Conservation (phyloP, 805 yeast species). For the Candida arabinofermentans region DNA sequence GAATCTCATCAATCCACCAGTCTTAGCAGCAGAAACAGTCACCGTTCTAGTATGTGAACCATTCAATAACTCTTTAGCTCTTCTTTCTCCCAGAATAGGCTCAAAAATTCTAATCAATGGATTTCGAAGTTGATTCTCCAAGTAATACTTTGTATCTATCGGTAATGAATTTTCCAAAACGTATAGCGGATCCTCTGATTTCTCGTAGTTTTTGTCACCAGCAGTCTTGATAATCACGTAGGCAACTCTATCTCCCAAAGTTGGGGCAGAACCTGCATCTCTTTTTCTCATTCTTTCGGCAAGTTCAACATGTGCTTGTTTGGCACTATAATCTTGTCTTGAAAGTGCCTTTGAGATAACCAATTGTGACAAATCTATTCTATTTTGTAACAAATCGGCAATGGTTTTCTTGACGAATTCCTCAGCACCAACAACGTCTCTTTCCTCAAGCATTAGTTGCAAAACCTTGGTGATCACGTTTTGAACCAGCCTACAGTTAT, state of each 20-base stretch:
- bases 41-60: conserved; percentile 85
- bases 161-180: conserved; percentile 91
- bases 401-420: conserved; percentile 81
- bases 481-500: conserved; percentile 91
- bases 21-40: conserved; percentile 65
- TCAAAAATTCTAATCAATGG: conserved; percentile 92
- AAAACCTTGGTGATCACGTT: conserved; percentile 90
- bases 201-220: conserved; percentile 85
- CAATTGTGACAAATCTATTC: conserved; percentile 87
- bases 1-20: conserved; percentile 85
- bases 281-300: conserved; percentile 95
- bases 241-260: conserved; percentile 96
- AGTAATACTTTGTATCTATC: conserved; percentile 89
- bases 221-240: conserved; percentile 86
- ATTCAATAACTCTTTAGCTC: conserved; percentile 73
- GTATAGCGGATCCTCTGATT: conserved; percentile 94
- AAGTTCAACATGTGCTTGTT: conserved; percentile 95
- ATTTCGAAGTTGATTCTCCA: conserved; percentile 87
- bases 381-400: conserved; percentile 84
- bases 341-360: conserved; percentile 93
- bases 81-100: conserved; percentile 85
- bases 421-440: conserved; percentile 84
- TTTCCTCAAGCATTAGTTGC: conserved; percentile 77
- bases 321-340: conserved; percentile 86
- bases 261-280: conserved; percentile 97